phyloP scores from a whole-genome alignment of 148 eudicot genomes.

The Drosera capensis region DNA sequence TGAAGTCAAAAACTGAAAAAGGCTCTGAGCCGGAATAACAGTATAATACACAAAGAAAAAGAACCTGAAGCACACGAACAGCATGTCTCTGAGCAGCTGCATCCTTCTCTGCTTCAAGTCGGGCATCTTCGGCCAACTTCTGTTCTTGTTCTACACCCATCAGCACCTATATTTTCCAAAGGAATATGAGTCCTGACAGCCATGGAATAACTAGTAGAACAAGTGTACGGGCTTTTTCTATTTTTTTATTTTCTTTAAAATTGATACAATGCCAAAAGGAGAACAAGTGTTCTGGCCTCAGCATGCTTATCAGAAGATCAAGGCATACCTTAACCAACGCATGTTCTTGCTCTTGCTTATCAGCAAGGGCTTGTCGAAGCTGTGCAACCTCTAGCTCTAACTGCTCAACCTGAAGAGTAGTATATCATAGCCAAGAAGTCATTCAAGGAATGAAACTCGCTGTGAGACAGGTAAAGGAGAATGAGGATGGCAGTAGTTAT shows the following conservation, averaged over 20 bases:
- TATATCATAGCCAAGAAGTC: slow-evolving; percentile 4
- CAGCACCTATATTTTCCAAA: slow-evolving; percentile 42
- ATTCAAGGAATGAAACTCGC: slow-evolving; percentile 1
- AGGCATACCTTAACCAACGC: slow-evolving; percentile 65
- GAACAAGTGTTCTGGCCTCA: no score
- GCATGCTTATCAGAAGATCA: slow-evolving; percentile 26
- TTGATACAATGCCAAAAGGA: no score
- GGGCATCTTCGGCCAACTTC: slow-evolving; percentile 63
- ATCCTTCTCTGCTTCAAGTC: slow-evolving; percentile 68
- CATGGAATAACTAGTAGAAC: no score
- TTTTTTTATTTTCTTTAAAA: no score
- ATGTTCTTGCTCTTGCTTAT: slow-evolving; percentile 62
- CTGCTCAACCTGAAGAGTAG: slow-evolving; percentile 47
- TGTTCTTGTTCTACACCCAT: slow-evolving; percentile 90
- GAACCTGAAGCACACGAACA: slow-evolving; percentile 53
- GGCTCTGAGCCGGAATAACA: not conserved
- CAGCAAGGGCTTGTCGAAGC: slow-evolving; percentile 44
- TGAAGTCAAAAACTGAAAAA: not conserved
- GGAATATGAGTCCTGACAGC: no score
- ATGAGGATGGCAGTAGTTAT: not conserved
- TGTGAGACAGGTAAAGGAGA: no score
- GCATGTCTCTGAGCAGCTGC: slow-evolving; percentile 53
- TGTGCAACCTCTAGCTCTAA: slow-evolving; percentile 57
- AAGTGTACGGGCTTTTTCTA: no score
- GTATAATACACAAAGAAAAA: slow-evolving; percentile 7